These are phyloP conservation scores for Chrysoporthe deuterocubensis DNA, from an alignment of 2,329 filamentous ascomycete genomes.

Conservation along the genomic window DNA sequence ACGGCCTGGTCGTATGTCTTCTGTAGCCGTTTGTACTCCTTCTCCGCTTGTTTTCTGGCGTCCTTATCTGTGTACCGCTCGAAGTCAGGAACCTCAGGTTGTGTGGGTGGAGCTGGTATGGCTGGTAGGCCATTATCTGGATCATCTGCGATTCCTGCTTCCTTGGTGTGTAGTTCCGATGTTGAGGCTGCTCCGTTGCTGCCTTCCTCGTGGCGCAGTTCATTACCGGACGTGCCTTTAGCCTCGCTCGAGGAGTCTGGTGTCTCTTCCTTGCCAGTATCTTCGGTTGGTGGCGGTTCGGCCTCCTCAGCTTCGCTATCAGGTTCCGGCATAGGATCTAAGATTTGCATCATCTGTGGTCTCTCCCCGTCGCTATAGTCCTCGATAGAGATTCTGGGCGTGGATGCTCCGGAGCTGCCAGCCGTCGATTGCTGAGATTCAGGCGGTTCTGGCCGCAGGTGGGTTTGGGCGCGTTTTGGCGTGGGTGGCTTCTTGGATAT, in stretches of 20 bases:
- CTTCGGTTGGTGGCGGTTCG: not conserved
- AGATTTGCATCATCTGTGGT: constrained; percentile 29
- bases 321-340: constrained; percentile 29
- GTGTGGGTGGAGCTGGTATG: constrained; percentile 55
- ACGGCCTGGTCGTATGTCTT: constrained; percentile 70
- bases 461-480: constrained; percentile 20
- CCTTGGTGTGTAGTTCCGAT: constrained; percentile 17
- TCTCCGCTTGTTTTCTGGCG: constrained; percentile 69
- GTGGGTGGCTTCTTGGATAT: constrained; percentile 55
- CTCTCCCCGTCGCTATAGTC: constrained; percentile 44
- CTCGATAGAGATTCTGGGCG: constrained; percentile 50
- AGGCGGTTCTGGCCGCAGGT: constrained; percentile 30
- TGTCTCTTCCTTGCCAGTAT: not conserved
- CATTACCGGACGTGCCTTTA: not conserved
- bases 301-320: constrained; percentile 11
- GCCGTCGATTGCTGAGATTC: constrained; percentile 24
- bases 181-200: constrained; percentile 31
- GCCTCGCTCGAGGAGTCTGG: not conserved
- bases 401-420: constrained; percentile 33
- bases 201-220: not conserved
- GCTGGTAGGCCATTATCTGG: constrained; percentile 41
- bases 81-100: constrained; percentile 61
- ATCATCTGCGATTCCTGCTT: constrained; percentile 26
- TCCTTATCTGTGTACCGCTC: constrained; percentile 65
- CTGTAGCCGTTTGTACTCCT: constrained; percentile 64